Evolutionary conservation across 2,329 filamentous ascomycete genomes (phyloP).

Genomic region (Xylaria sp.): DNA sequence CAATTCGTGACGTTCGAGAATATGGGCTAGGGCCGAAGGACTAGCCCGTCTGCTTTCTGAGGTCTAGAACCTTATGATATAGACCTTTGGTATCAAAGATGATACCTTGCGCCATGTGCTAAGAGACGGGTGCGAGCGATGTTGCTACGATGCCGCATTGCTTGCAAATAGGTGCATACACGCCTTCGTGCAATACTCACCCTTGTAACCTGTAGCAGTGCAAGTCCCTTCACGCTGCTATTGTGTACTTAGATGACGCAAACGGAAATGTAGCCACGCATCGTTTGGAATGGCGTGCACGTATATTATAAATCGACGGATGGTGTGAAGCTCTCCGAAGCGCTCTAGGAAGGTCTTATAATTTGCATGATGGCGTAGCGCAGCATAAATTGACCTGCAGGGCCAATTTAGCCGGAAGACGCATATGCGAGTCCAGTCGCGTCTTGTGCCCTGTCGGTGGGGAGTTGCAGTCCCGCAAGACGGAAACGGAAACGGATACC

Average conservation of each 20-base stretch:
- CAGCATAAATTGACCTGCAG: constrained; percentile 26
- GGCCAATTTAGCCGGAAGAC: constrained; percentile 31
- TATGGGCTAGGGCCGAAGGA: neutral
- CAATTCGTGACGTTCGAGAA: constrained; percentile 8
- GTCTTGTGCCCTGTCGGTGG: constrained; percentile 4
- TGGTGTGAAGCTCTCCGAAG: neutral
- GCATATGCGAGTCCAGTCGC: constrained; percentile 10
- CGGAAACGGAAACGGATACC: constrained; percentile 22
- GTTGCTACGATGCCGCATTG: neutral
- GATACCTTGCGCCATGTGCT: neutral
- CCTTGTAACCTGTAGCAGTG: neutral
- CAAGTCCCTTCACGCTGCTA: neutral
- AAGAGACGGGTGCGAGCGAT: neutral
- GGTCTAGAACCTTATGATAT: constrained; percentile 1
- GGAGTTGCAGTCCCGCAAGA: constrained; percentile 17
- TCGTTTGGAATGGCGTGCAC: neutral
- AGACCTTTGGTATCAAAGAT: neutral
- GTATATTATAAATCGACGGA: neutral
- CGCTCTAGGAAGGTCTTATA: neutral
- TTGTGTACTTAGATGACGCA: neutral
- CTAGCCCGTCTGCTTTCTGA: neutral
- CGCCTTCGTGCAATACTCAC: neutral
- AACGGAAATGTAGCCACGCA: neutral
- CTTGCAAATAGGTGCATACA: neutral
- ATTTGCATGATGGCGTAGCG: constrained; percentile 9